phyloP scores from a whole-genome alignment of 2,329 filamentous ascomycete genomes.

The Cercospora zeae-maydis region DNA sequence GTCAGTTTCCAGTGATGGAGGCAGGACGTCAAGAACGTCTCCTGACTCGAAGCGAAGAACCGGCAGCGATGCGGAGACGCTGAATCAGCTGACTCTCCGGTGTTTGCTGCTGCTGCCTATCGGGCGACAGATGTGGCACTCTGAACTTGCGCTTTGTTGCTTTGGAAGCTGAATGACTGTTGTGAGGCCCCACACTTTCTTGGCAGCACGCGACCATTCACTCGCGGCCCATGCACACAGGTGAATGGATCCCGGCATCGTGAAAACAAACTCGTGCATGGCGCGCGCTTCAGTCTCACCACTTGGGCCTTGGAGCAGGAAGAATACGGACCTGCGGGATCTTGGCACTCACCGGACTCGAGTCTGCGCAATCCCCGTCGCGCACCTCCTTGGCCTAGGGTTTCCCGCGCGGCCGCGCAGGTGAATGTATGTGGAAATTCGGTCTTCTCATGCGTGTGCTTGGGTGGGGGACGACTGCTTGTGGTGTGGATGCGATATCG shows the following conservation, averaged over 20 bases:
- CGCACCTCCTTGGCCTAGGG: constrained; percentile 5
- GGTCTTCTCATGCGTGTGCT: not conserved
- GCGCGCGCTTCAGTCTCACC: not conserved
- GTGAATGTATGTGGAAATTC: not conserved
- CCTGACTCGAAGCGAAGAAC: not conserved
- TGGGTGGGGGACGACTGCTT: not conserved
- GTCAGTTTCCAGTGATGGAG: not conserved
- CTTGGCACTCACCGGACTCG: constrained; percentile 2
- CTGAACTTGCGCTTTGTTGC: not conserved
- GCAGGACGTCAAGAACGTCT: not conserved
- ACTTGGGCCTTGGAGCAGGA: not conserved
- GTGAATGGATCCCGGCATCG: not conserved
- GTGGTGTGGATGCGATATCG: not conserved
- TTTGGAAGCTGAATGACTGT: not conserved
- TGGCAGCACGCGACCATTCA: not conserved
- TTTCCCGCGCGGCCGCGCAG: not conserved
- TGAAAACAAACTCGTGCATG: not conserved
- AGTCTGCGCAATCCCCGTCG: not conserved
- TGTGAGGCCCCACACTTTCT: not conserved
- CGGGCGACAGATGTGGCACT: not conserved
- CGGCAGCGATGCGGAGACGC: not conserved
- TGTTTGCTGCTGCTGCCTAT: not conserved
- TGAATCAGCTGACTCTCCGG: not conserved
- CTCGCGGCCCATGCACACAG: not conserved
- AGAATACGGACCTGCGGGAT: not conserved